Percentiles rank a stretch among this genome's conserved stretches.
These are phyloP conservation scores for Punctularia strigosozonata DNA, from an alignment of 768 basidiomycete species.

Conservation along the genomic window DNA sequence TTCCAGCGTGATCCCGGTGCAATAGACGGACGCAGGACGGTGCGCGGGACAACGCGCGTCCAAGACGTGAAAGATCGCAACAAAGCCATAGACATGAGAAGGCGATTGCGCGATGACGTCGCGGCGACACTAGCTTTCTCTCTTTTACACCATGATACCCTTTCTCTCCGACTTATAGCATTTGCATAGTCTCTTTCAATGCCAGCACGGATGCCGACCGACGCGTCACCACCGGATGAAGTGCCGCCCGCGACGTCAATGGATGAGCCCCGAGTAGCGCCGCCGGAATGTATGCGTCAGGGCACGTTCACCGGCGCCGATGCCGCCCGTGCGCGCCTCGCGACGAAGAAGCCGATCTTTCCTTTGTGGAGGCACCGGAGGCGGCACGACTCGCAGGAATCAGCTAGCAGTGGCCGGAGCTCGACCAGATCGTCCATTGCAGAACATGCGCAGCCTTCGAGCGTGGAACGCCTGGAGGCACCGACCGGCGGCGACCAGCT, in stretches of 20 bases:
- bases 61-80: not conserved
- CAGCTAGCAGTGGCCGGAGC: no score
- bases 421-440: no score
- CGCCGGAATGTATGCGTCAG: not conserved
- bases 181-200: no score
- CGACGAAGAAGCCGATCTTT: not conserved
- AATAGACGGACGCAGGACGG: not conserved
- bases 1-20: conserved; percentile 1
- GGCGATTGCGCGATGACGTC: not conserved
- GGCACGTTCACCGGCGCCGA: not conserved
- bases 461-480: no score
- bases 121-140: conserved; percentile 1
- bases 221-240: conserved; percentile 5
- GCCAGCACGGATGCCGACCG: conserved; percentile 7
- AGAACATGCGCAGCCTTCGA: no score
- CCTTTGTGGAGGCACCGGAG: not conserved
- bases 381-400: no score
- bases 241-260: conserved; percentile 1
- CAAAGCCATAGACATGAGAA: not conserved
- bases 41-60: not conserved
- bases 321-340: not conserved
- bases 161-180: no score
- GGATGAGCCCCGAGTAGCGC: conserved; percentile 1
- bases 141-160: no score
- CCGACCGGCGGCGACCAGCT: conserved; percentile 1